phyloP scores from a whole-genome alignment of 2,329 filamentous ascomycete genomes.

The Hymenotorrendiella dingleyae region DNA sequence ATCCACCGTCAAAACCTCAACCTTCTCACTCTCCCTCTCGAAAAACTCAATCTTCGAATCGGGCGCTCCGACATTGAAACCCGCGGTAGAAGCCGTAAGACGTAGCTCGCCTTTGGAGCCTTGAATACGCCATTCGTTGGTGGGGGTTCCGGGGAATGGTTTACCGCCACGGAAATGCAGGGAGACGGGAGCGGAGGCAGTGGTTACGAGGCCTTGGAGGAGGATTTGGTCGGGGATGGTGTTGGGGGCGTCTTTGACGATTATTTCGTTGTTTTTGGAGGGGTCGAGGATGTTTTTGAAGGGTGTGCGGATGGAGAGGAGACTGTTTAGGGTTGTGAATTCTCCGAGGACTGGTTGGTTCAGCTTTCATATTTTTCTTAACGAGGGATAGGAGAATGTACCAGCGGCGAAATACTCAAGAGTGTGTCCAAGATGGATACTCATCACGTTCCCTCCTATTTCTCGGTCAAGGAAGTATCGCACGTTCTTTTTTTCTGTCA shows the following conservation, averaged over 20 bases:
- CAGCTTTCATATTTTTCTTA: neutral
- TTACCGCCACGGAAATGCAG: constrained; percentile 43
- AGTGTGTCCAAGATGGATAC: constrained; percentile 23
- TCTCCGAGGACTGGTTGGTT: constrained; percentile 35
- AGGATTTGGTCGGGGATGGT: constrained; percentile 41
- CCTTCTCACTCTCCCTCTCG: constrained; percentile 40
- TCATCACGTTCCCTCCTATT: constrained; percentile 34
- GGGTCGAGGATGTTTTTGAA: constrained; percentile 32
- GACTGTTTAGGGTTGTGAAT: constrained; percentile 33
- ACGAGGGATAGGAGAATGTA: neutral
- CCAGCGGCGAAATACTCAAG: constrained; percentile 40
- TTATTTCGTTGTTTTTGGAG: constrained; percentile 22
- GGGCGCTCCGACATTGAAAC: constrained; percentile 31
- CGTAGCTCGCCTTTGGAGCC: constrained; percentile 47
- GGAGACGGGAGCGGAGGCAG: constrained; percentile 25
- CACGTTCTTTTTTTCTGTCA: constrained; percentile 26
- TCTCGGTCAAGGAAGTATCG: constrained; percentile 44
- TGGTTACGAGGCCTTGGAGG: constrained; percentile 29
- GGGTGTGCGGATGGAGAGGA: constrained; percentile 41
- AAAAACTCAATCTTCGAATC: constrained; percentile 43
- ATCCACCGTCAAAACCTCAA: constrained; percentile 40
- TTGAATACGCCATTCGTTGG: constrained; percentile 43
- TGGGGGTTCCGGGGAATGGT: constrained; percentile 41
- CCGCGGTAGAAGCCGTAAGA: constrained; percentile 31
- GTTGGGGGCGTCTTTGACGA: constrained; percentile 30